Percentiles rank a stretch among this genome's conserved stretches.
Evolutionary conservation across 805 yeast genomes (phyloP).

Genomic region (Kregervanrija fluxuum): DNA sequence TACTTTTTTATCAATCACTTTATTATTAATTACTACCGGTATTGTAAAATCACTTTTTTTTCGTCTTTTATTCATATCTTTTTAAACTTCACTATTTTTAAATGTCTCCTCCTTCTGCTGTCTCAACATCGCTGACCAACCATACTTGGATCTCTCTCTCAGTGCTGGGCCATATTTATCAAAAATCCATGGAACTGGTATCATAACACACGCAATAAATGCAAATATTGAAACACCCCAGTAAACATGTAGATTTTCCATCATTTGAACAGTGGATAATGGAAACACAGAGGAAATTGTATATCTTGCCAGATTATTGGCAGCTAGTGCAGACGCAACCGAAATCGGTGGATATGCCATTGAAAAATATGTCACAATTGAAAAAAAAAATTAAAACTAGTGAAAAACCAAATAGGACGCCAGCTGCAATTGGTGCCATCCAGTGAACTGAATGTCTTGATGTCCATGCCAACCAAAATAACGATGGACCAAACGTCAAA

Average conservation of each 20-base stretch:
- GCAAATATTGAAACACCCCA: slow-evolving; percentile 75
- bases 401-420: slow-evolving; percentile 74
- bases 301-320: slow-evolving; percentile 76
- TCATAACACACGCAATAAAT: slow-evolving; percentile 59
- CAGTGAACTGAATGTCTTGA: slow-evolving; percentile 55
- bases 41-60: background rate
- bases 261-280: slow-evolving; percentile 80
- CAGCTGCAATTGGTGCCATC: slow-evolving; percentile 72
- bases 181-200: slow-evolving; percentile 72
- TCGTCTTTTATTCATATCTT: background rate
- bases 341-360: slow-evolving; percentile 66
- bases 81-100: slow-evolving; percentile 2
- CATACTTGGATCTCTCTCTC: slow-evolving; percentile 51
- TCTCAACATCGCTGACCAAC: slow-evolving; percentile 41
- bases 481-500: slow-evolving; percentile 53
- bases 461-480: slow-evolving; percentile 84
- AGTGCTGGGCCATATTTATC: slow-evolving; percentile 44
- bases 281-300: slow-evolving; percentile 75
- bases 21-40: too few species aligned
- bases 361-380: slow-evolving; percentile 61
- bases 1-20: too few species aligned
- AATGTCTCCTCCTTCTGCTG: slow-evolving; percentile 7
- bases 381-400: slow-evolving; percentile 65
- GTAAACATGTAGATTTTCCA: slow-evolving; percentile 55
- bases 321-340: slow-evolving; percentile 86